Conservation (phyloP, 2,329 filamentous ascomycete genomes). For the Trichoderma citrinoviride region DNA sequence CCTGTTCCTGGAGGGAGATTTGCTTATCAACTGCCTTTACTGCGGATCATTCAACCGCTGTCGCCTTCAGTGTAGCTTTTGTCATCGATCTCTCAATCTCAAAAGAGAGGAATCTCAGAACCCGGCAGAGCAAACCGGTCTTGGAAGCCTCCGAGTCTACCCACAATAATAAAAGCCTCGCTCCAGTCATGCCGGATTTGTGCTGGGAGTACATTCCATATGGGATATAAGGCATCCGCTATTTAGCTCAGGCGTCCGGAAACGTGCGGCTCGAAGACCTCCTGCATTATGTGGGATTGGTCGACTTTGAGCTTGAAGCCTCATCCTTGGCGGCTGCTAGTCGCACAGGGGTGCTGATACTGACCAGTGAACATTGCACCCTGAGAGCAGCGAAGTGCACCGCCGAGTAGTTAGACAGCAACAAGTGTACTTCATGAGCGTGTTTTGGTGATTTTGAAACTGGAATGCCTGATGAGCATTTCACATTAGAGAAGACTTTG, state of each 20-base stretch:
- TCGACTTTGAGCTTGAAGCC: not conserved
- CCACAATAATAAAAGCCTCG: not conserved
- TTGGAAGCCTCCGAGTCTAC: not conserved
- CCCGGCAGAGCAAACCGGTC: not conserved
- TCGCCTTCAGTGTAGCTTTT: not conserved
- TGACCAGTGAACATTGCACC: not conserved
- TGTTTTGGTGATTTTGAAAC: not conserved
- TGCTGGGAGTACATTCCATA: not conserved
- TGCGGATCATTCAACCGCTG: not conserved
- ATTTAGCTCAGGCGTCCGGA: not conserved
- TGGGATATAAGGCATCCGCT: not conserved
- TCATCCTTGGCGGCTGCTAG: not conserved
- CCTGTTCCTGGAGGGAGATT: not conserved
- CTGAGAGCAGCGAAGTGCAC: not conserved
- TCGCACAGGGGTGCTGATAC: not conserved
- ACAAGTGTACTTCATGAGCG: not conserved
- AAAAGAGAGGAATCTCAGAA: not conserved
- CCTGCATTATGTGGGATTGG: not conserved
- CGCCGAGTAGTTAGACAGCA: not conserved
- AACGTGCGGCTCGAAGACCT: not conserved
- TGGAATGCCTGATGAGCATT: not conserved
- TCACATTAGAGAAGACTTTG: not conserved
- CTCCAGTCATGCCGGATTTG: not conserved
- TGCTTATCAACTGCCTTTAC: not conserved
- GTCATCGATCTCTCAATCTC: not conserved